Percentiles rank a stretch among this genome's conserved stretches.
These are phyloP conservation scores for Rhynchosporium agropyri DNA, from an alignment of 2,329 filamentous ascomycete species.

Conservation along the genomic window DNA sequence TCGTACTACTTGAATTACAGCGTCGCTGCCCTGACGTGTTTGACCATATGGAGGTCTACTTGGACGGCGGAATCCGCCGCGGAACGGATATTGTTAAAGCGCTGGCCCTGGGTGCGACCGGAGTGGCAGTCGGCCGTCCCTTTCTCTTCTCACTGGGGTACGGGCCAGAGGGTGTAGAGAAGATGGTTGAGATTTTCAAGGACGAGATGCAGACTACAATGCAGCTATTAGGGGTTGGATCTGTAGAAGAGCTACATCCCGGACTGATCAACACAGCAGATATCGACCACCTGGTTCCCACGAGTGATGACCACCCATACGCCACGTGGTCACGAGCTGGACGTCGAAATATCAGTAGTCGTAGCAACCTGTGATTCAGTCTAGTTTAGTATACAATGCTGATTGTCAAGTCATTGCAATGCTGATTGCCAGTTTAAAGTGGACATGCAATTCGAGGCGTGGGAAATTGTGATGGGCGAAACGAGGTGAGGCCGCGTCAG, in stretches of 20 bases:
- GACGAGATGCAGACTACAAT: slow-evolving; percentile 69
- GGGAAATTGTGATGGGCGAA: too few relatives aligned
- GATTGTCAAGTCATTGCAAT: too few relatives aligned
- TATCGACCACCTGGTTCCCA: slow-evolving; percentile 51
- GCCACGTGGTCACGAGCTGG: slow-evolving; percentile 39
- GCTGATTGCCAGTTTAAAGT: too few relatives aligned
- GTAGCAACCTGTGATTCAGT: too few relatives aligned
- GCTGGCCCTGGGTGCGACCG: slow-evolving; percentile 64
- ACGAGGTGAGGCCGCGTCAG: too few relatives aligned
- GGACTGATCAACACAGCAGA: slow-evolving; percentile 60
- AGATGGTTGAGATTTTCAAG: slow-evolving; percentile 54
- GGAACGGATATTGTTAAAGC: slow-evolving; percentile 71
- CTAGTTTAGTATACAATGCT: too few relatives aligned
- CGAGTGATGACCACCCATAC: slow-evolving; percentile 49
- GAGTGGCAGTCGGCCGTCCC: slow-evolving; percentile 63
- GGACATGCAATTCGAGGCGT: too few relatives aligned
- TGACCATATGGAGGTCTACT: slow-evolving; percentile 59
- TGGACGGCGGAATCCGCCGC: slow-evolving; percentile 67
- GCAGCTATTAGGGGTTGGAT: slow-evolving; percentile 65
- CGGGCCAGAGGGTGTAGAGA: slow-evolving; percentile 59
- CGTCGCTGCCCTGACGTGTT: slow-evolving; percentile 63
- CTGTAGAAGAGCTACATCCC: slow-evolving; percentile 61
- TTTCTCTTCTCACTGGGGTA: slow-evolving; percentile 64
- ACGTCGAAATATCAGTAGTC: too few relatives aligned
- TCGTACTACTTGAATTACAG: slow-evolving; percentile 65